Conservation (phyloP, 768 basidiomycete species). For the Lactarius trivialis region DNA sequence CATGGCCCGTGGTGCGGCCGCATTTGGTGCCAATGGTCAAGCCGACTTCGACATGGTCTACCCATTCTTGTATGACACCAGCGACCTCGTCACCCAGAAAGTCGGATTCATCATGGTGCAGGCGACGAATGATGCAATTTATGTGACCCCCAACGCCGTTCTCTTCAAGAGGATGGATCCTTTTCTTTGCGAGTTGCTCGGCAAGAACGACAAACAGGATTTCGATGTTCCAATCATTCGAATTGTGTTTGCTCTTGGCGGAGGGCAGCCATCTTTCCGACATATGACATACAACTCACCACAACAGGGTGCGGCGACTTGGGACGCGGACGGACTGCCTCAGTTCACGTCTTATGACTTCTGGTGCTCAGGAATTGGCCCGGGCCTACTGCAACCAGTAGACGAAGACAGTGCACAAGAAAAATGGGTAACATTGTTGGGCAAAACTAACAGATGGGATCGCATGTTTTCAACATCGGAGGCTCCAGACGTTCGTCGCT, state of each 20-base stretch:
- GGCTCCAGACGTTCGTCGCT: background rate
- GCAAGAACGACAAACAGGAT: background rate
- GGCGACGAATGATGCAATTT: background rate
- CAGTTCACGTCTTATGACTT: background rate
- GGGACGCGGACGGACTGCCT: background rate
- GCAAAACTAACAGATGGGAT: background rate
- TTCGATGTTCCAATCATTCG: background rate
- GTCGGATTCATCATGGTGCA: background rate
- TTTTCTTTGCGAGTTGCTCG: background rate
- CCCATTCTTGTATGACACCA: background rate
- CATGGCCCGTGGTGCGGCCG: background rate
- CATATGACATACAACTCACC: background rate
- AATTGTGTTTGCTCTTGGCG: background rate
- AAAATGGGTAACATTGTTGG: background rate
- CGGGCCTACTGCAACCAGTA: background rate
- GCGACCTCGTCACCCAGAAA: background rate
- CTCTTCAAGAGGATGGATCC: background rate
- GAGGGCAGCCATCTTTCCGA: background rate
- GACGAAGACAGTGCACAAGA: background rate
- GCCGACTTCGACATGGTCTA: background rate
- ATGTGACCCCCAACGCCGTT: rapidly evolving
- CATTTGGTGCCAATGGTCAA: background rate
- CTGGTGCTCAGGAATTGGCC: background rate
- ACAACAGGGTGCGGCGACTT: background rate
- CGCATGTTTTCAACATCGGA: background rate